Percentiles rank a stretch among this genome's conserved stretches.
These are phyloP conservation scores for Fraxinus quadrangulata DNA, from an alignment of 257 asterid species.

Conservation along the genomic window DNA sequence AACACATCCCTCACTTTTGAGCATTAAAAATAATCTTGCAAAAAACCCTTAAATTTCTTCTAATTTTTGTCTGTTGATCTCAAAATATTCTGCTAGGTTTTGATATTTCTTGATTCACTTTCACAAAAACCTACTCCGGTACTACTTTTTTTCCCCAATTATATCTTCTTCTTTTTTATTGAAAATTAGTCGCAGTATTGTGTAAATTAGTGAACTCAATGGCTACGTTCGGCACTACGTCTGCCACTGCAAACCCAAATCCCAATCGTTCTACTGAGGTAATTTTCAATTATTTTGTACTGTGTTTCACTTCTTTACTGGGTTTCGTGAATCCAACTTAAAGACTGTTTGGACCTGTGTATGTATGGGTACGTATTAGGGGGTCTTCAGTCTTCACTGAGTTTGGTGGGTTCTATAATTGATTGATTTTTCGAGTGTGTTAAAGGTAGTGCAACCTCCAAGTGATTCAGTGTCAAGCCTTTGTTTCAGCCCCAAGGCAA, in stretches of 20 bases:
- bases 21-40: no score
- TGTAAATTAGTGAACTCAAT: slow-evolving; percentile 28
- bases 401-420: neutral
- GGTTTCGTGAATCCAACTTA: slow-evolving; percentile 1
- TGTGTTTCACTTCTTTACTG: slow-evolving; percentile 1
- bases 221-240: slow-evolving; percentile 64
- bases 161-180: neutral
- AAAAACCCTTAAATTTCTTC: no score
- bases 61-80: neutral
- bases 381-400: neutral
- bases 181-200: neutral
- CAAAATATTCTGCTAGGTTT: slow-evolving; percentile 14
- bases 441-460: slow-evolving; percentile 79
- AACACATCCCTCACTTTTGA: no score
- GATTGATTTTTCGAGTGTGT: slow-evolving; percentile 1
- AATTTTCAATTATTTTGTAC: slow-evolving; percentile 2
- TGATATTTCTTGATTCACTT: slow-evolving; percentile 9
- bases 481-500: slow-evolving; percentile 84
- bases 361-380: neutral
- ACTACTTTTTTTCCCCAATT: neutral
- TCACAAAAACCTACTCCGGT: neutral
- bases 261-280: slow-evolving; percentile 91
- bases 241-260: slow-evolving; percentile 44
- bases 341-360: neutral
- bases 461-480: slow-evolving; percentile 83